These are phyloP conservation scores for Termitomyces heimii DNA, from an alignment of 768 basidiomycete genomes.

Conservation along the genomic window DNA sequence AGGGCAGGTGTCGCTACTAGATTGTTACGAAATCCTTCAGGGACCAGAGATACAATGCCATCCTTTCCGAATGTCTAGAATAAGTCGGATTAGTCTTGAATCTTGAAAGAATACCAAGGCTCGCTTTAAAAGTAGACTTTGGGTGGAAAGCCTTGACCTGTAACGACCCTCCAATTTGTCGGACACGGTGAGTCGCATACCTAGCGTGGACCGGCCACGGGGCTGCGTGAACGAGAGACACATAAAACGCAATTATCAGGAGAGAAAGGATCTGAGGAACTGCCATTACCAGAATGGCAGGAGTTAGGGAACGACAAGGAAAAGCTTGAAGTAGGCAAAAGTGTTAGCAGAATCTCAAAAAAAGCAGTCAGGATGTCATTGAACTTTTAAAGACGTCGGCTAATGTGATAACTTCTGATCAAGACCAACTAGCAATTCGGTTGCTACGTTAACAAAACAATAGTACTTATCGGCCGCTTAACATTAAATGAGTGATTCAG, in stretches of 20 bases:
- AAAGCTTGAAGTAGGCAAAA: slow-evolving; percentile 2
- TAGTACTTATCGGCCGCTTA: not conserved
- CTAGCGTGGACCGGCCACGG: slow-evolving; percentile 24
- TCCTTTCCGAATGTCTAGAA: slow-evolving; percentile 19
- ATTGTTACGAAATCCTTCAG: slow-evolving; percentile 7
- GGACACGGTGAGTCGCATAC: slow-evolving; percentile 25
- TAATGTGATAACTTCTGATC: not conserved
- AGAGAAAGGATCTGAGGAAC: slow-evolving; percentile 20
- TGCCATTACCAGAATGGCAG: slow-evolving; percentile 24
- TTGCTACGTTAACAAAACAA: slow-evolving; percentile 1
- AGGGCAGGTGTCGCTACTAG: slow-evolving; percentile 15
- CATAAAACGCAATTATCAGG: slow-evolving; percentile 18
- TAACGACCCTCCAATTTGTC: slow-evolving; percentile 20
- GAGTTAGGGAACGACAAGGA: slow-evolving; percentile 4
- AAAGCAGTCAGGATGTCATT: not conserved
- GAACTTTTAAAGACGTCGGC: not conserved
- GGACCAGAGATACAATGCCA: slow-evolving; percentile 19
- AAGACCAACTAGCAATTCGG: not conserved
- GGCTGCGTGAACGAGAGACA: slow-evolving; percentile 19
- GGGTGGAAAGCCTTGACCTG: slow-evolving; percentile 21
- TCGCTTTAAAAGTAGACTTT: slow-evolving; percentile 17
- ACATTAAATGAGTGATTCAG: not conserved
- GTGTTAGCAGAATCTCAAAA: not conserved
- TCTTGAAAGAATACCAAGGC: not conserved
- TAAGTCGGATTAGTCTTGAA: not conserved